Evolutionary conservation across 129 eudicot genomes (phyloP), one percentile per base, ranked within the genome.

Genomic region (Logfia minima): DNA sequence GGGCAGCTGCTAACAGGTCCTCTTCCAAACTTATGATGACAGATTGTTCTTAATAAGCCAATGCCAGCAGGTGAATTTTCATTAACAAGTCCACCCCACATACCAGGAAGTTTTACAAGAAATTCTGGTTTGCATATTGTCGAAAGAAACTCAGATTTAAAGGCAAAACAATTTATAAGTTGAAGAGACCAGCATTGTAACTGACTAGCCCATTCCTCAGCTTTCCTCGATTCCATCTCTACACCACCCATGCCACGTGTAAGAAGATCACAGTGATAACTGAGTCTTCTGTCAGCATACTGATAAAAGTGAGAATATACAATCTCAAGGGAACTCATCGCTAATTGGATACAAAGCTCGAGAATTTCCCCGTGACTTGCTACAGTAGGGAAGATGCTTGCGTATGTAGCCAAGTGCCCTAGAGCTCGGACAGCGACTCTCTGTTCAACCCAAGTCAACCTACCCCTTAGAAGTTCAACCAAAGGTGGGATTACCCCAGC

Each of bases 81-180:
- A 87, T 94, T 94, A 21, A 91, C 98, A 68, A 94, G 98, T 24
- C 98, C 98, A 68, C 98, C 98, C 98, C 98, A 94, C 98, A 94
- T 86, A 56, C 89, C 97, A n/a, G 98, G 98, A 70, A 94, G 90
- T 77, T 89, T 94, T 43, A 78, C 78, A 31, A 94, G 84, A 84
- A 94, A 94, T 65, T 94, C 98, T 13, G 88, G 89, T 66, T 87
- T 91, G 82, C 98, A 94, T 74, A 94, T 91, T 28, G 89, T 79
- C 18, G 97, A 73, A 72, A 94, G 90, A 83, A 94, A 94, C 75
- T 94, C 98, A 0, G 96, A 83, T 72, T 94, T 94, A 70, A 94
- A 94, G 0, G 98, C 96, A 83, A 91, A 94, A 80, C 98, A 94
- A 84, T 94, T 94, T 68, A 94, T 94, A 70, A 94, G 93, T 70